phyloP scores from a whole-genome alignment of 208 protist genomes.

The Trypanosoma grayi region DNA sequence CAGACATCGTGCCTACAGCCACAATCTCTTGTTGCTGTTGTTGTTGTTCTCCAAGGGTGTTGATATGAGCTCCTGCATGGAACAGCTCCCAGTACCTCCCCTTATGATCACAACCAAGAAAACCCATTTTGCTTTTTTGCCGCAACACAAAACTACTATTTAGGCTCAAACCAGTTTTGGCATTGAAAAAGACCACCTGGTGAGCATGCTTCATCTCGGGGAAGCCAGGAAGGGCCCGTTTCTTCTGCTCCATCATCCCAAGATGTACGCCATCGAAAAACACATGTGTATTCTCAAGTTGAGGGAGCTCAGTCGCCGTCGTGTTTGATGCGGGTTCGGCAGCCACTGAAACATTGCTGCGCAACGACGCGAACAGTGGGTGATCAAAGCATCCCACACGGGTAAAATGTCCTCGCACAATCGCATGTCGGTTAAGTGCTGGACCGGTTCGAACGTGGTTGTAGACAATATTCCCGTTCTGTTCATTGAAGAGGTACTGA shows the following conservation, averaged over 20 bases:
- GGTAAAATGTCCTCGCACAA: slow-evolving; percentile 47
- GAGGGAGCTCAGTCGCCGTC: background rate
- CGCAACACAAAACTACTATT: slow-evolving; percentile 19
- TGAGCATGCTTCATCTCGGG: slow-evolving; percentile 11
- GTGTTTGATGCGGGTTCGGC: background rate
- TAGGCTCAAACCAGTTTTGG: slow-evolving; percentile 13
- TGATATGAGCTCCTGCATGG: background rate
- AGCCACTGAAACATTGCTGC: background rate
- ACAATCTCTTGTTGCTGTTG: slow-evolving; percentile 7
- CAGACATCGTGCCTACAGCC: slow-evolving; percentile 9
- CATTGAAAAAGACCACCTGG: slow-evolving; percentile 23
- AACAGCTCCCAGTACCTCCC: slow-evolving; percentile 30
- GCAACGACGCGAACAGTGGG: slow-evolving; percentile 36
- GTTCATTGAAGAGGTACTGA: slow-evolving; percentile 84
- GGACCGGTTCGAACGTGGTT: slow-evolving; percentile 55
- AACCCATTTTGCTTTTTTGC: slow-evolving; percentile 24
- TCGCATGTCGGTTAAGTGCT: slow-evolving; percentile 43
- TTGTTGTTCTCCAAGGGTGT: background rate
- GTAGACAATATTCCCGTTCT: slow-evolving; percentile 77
- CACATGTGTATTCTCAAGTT: slow-evolving; percentile 11
- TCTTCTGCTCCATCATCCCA: slow-evolving; percentile 17
- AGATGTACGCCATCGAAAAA: slow-evolving; percentile 24
- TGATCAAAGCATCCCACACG: slow-evolving; percentile 43
- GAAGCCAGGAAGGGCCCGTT: slow-evolving; percentile 13
- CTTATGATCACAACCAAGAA: slow-evolving; percentile 24